Conservation (phyloP, 352 stramenopile species). For the Pythium insidiosum region DNA sequence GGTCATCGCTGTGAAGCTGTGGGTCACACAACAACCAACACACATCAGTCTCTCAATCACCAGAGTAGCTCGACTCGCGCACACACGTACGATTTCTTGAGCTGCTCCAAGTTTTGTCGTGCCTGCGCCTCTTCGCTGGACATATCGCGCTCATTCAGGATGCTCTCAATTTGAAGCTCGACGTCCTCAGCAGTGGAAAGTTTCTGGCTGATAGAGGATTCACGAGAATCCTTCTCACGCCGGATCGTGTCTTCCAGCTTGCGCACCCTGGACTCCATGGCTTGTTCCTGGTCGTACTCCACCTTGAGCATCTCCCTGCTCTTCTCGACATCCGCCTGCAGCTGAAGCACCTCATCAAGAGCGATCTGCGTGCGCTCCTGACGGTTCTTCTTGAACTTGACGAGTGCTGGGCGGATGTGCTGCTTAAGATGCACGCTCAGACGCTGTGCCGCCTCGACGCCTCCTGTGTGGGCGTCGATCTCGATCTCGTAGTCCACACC, state of each 20-base stretch:
- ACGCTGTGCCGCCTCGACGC: constrained; percentile 41
- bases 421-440: constrained; percentile 61
- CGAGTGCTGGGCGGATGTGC: constrained; percentile 39
- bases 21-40: too few relatives aligned
- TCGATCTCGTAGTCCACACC: constrained; percentile 70
- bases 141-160: constrained; percentile 51
- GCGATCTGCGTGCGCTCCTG: constrained; percentile 41
- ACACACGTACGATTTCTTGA: constrained; percentile 45
- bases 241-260: constrained; percentile 51
- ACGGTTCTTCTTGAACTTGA: constrained; percentile 59
- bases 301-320: constrained; percentile 39
- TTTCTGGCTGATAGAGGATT: constrained; percentile 36
- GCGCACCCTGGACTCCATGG: constrained; percentile 26
- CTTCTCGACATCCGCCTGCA: constrained; percentile 46
- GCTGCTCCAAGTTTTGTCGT: constrained; percentile 27
- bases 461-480: constrained; percentile 51
- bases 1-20: constrained; percentile 37
- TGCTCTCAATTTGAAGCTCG: constrained; percentile 60
- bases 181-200: constrained; percentile 49
- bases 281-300: constrained; percentile 47
- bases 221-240: constrained; percentile 39
- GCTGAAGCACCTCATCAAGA: constrained; percentile 43
- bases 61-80: not conserved
- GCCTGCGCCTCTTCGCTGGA: constrained; percentile 30
- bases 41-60: constrained; percentile 4